Conservation (phyloP, 2,329 filamentous ascomycete genomes). For the Alternaria rosae region DNA sequence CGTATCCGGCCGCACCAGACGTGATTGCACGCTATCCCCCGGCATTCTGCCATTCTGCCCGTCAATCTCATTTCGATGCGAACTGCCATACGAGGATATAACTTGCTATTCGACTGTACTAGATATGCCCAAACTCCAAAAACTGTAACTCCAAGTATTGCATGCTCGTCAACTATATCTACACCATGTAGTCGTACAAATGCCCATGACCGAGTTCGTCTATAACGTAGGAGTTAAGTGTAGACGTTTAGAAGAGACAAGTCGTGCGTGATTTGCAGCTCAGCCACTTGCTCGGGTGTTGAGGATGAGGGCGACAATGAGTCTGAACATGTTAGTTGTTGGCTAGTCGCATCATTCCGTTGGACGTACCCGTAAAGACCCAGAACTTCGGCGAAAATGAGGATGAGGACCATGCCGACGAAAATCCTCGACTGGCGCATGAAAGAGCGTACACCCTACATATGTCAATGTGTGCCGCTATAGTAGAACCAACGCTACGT, state of each 20-base stretch:
- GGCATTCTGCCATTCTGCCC: slow-evolving; percentile 1
- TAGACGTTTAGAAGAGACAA: not conserved
- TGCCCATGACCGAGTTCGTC: slow-evolving; percentile 4
- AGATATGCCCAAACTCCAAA: slow-evolving; percentile 27
- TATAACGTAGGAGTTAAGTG: not conserved
- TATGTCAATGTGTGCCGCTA: slow-evolving; percentile 23
- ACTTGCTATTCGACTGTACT: not conserved
- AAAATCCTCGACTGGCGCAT: slow-evolving; percentile 97
- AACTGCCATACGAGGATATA: not conserved
- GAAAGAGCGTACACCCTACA: slow-evolving; percentile 82
- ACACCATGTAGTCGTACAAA: slow-evolving; percentile 43
- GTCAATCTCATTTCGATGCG: not conserved
- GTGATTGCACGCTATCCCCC: not conserved
- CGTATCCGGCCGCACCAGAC: not conserved
- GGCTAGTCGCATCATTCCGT: not conserved
- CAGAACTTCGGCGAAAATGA: slow-evolving; percentile 98
- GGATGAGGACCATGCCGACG: slow-evolving; percentile 97
- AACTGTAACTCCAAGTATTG: slow-evolving; percentile 16
- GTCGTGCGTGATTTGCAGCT: slow-evolving; percentile 7
- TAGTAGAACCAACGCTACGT: slow-evolving; percentile 37
- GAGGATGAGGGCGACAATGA: slow-evolving; percentile 92
- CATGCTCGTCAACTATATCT: slow-evolving; percentile 30
- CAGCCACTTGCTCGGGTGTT: slow-evolving; percentile 81
- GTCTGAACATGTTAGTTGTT: slow-evolving; percentile 57
- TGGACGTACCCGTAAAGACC: slow-evolving; percentile 87